These are phyloP conservation scores for Suillus lakei DNA, from an alignment of 768 basidiomycete genomes.

Conservation along the genomic window DNA sequence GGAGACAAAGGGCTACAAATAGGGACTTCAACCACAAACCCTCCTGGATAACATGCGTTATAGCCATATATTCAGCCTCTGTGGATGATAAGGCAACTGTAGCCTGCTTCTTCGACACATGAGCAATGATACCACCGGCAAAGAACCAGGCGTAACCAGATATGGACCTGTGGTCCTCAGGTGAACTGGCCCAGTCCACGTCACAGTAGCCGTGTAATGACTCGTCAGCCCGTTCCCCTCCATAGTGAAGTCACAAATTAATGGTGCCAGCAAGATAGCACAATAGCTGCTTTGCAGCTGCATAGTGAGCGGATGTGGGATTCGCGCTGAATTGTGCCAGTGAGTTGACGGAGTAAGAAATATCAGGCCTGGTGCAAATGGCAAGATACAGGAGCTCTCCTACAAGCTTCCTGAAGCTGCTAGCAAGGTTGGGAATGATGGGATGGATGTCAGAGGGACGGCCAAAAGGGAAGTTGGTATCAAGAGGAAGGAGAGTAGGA, in stretches of 20 bases:
- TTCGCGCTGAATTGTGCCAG: background rate
- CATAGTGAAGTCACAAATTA: fast-evolving
- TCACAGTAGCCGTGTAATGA: background rate
- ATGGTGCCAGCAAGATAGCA: background rate
- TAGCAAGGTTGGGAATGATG: background rate
- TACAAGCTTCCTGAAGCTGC: background rate
- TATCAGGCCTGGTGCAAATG: background rate
- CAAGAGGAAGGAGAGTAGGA: background rate
- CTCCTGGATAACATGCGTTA: too few species aligned
- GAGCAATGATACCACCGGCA: background rate
- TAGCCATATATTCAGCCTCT: too few species aligned
- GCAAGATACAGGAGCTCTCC: background rate
- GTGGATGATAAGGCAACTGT: too few species aligned
- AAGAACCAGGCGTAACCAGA: background rate
- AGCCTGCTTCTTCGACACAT: too few species aligned
- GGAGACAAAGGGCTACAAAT: too few species aligned
- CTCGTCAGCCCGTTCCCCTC: background rate
- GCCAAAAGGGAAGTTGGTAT: background rate
- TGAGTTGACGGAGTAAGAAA: background rate
- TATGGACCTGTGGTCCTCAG: background rate
- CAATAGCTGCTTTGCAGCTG: background rate
- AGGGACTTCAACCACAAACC: too few species aligned
- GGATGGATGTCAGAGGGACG: background rate
- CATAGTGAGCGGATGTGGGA: background rate
- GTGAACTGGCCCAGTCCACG: background rate